phyloP scores from a whole-genome alignment of 768 basidiomycete species.

The Cubamyces lactineus region DNA sequence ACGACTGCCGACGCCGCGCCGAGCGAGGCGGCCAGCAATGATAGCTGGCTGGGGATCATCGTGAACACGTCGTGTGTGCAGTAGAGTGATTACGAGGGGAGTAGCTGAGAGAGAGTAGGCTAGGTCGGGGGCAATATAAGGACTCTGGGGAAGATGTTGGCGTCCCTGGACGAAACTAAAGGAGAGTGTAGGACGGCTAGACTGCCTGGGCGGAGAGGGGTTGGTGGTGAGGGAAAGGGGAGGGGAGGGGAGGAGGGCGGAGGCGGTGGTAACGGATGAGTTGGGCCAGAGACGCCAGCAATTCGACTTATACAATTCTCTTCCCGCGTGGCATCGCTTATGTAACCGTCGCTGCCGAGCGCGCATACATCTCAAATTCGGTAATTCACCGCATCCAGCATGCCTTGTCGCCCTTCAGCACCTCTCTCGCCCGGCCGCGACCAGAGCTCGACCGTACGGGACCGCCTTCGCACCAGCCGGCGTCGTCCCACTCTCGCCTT shows the following conservation, averaged over 20 bases:
- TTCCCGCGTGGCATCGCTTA: constrained; percentile 15
- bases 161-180: constrained; percentile 20
- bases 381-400: not conserved
- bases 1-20: constrained; percentile 35
- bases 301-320: constrained; percentile 12
- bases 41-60: constrained; percentile 31
- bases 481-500: constrained; percentile 7
- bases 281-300: constrained; percentile 10
- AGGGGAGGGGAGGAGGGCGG: constrained; percentile 1
- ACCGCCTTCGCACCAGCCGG: not conserved
- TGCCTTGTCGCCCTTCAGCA: not conserved
- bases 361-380: not conserved
- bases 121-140: not conserved
- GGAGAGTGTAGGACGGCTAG: constrained; percentile 26
- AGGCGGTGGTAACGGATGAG: constrained; percentile 14
- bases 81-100: constrained; percentile 13
- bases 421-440: constrained; percentile 19
- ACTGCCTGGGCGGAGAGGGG: constrained; percentile 1
- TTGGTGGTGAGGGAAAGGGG: constrained; percentile 17
- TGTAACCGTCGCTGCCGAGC: constrained; percentile 14
- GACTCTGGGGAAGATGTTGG: not conserved
- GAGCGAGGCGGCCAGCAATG: constrained; percentile 51
- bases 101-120: not conserved
- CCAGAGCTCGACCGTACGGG: constrained; percentile 13
- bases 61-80: constrained; percentile 13